Conservation (phyloP, 2,329 filamentous ascomycete genomes). For the Sporothrix dimorphospora region DNA sequence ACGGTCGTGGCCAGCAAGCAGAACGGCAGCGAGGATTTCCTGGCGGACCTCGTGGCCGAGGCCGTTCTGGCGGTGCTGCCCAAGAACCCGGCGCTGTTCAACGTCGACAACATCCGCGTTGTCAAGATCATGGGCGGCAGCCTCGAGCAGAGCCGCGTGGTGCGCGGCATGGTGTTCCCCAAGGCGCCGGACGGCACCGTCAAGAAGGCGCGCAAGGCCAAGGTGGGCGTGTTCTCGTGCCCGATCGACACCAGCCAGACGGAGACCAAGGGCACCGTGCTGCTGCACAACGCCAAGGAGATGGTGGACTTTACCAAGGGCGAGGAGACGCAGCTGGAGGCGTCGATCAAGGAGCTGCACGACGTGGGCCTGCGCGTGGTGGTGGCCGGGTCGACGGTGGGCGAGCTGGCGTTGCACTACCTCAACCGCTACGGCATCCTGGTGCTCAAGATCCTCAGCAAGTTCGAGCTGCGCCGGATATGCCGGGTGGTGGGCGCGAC, state of each 20-base stretch:
- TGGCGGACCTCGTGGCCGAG: slow-evolving; percentile 86
- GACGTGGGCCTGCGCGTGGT: slow-evolving; percentile 92
- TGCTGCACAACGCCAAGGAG: slow-evolving; percentile 96
- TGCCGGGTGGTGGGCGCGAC: slow-evolving; percentile 97
- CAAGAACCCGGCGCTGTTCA: slow-evolving; percentile 95
- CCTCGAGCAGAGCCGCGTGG: slow-evolving; percentile 88
- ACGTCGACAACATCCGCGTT: slow-evolving; percentile 97
- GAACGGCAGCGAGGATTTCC: slow-evolving; percentile 85
- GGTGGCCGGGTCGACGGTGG: slow-evolving; percentile 88
- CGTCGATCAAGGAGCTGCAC: slow-evolving; percentile 90
- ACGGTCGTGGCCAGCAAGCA: slow-evolving; percentile 98
- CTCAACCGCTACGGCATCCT: slow-evolving; percentile 96
- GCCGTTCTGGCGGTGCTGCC: slow-evolving; percentile 84
- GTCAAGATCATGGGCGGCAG: slow-evolving; percentile 99
- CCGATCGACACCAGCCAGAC: slow-evolving; percentile 95
- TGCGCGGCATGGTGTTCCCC: slow-evolving; percentile 98
- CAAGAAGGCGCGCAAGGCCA: slow-evolving; percentile 90
- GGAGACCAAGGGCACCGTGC: slow-evolving; percentile 97
- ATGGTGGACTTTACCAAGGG: slow-evolving; percentile 99
- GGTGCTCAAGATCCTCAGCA: slow-evolving; percentile 94
- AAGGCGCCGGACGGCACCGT: slow-evolving; percentile 89
- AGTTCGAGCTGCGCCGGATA: slow-evolving; percentile 92
- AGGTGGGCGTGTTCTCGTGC: slow-evolving; percentile 96
- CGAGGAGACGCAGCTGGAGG: slow-evolving; percentile 90
- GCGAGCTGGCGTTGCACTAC: slow-evolving; percentile 95